These are phyloP conservation scores for Paecilomyces variotii DNA, from an alignment of 2,329 filamentous ascomycete species.

Conservation along the genomic window DNA sequence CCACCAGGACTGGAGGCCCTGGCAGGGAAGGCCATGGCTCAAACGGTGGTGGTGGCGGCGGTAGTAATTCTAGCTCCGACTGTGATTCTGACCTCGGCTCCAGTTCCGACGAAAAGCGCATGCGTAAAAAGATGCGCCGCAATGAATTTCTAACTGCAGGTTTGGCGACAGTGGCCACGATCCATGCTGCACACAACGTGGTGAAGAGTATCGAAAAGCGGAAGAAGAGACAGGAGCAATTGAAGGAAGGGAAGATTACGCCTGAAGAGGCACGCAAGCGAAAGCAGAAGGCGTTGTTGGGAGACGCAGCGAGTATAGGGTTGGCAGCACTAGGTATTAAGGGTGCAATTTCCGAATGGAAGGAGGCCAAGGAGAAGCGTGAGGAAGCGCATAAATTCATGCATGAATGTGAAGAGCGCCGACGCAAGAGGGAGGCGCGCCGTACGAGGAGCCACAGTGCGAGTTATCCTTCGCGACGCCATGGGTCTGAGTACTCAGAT, in stretches of 20 bases:
- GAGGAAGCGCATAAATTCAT: slow-evolving; percentile 50
- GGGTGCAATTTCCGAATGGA: slow-evolving; percentile 58
- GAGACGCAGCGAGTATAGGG: slow-evolving; percentile 58
- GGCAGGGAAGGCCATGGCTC: slow-evolving; percentile 7
- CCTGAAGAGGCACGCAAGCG: slow-evolving; percentile 55
- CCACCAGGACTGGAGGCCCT: slow-evolving; percentile 15
- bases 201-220: slow-evolving; percentile 57
- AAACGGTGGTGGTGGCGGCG: slow-evolving; percentile 1
- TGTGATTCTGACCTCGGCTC: slow-evolving; percentile 47
- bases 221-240: slow-evolving; percentile 50
- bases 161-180: slow-evolving; percentile 59
- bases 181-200: slow-evolving; percentile 59
- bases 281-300: slow-evolving; percentile 55
- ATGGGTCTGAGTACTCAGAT: slow-evolving; percentile 23
- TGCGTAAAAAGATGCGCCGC: slow-evolving; percentile 56
- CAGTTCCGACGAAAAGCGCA: slow-evolving; percentile 55
- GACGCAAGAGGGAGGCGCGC: slow-evolving; percentile 41
- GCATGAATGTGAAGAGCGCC: slow-evolving; percentile 34
- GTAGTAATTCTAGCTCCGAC: slow-evolving; percentile 23
- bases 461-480: slow-evolving; percentile 1
- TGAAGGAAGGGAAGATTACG: slow-evolving; percentile 57
- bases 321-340: slow-evolving; percentile 62
- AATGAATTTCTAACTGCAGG: slow-evolving; percentile 60
- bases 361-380: slow-evolving; percentile 57
- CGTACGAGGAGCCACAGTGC: slow-evolving; percentile 17